A percentile compares a stretch with the other conserved stretches of the same genome.
Conservation (phyloP, 331 rosid species). For the Quercus lobata region DNA sequence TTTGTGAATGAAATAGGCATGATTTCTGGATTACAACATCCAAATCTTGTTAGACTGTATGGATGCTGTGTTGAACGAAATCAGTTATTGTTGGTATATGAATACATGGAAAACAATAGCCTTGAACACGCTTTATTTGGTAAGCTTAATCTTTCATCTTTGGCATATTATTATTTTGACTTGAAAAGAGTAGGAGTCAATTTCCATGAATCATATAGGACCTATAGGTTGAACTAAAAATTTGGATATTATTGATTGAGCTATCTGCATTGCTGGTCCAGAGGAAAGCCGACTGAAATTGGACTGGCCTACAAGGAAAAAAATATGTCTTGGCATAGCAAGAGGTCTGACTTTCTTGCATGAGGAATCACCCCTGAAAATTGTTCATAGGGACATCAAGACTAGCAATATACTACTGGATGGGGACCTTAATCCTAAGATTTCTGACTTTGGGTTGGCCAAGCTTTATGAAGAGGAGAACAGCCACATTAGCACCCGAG, state of each 20-base stretch:
- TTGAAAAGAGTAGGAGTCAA: neutral
- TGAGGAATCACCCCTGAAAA: conserved; percentile 36
- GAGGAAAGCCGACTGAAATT: conserved; percentile 13
- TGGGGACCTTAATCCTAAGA: conserved; percentile 26
- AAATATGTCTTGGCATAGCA: conserved; percentile 33
- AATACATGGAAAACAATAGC: conserved; percentile 39
- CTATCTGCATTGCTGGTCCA: neutral
- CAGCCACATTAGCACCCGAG: conserved; percentile 32
- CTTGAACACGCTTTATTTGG: conserved; percentile 32
- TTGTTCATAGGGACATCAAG: conserved; percentile 43
- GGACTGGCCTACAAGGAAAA: conserved; percentile 33
- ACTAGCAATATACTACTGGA: conserved; percentile 29
- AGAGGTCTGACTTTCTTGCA: conserved; percentile 27
- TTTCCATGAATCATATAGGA: neutral
- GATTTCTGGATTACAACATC: conserved; percentile 36
- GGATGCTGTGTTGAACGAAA: conserved; percentile 37
- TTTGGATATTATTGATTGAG: neutral
- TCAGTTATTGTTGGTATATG: conserved; percentile 29
- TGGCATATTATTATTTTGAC: neutral
- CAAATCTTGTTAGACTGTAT: conserved; percentile 20
- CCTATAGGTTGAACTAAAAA: neutral
- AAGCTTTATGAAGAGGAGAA: conserved; percentile 40
- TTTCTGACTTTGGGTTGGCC: conserved; percentile 44
- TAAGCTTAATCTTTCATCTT: neutral
- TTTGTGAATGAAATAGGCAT: conserved; percentile 40